Base-by-base conservation (phyloP, 306 rosid genomes). In the Gynostemma pentaphyllum region DNA sequence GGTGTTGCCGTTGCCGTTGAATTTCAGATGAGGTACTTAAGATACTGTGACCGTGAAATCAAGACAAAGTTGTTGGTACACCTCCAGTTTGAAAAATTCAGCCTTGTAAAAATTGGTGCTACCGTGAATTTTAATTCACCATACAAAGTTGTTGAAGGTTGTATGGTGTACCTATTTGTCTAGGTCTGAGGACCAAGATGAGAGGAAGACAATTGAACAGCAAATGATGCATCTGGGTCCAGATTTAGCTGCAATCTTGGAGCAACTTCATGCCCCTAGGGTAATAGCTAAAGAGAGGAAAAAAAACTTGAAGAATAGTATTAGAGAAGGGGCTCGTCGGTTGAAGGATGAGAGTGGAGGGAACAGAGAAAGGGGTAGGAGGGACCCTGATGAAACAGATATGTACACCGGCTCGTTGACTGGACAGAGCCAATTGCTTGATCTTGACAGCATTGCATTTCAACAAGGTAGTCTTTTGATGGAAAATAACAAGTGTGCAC, bases 1-100 rank as follows among this genome's bases (percentile, higher is more conserved):
- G 96, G 99, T 40, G 99, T 92, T 29, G 99, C 99, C 0, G 96
- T 92, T 10, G 96, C 88, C 71, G 86, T 92, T 68, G 99, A 92
- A 50, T 92, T 21, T 96, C 96, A 0, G 96, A 86, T 70, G 96
- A 84, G 66, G 94, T 86, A 44, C 82, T 92, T 42, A 73, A 70
- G 78, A 88, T 86, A 68, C 80, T 92, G 26, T 50, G 95, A 86
- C 37, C 80, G 86, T 75, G 89, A 84, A 26, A 87, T 88, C 5
- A 96, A 92, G 73, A 79, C 68, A 45, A 88, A 88, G 72, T 75
- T 88, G 44, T 59, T 92, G 77, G 68, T 79, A 23, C 83, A 74
- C 15, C 85, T 92, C 3, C 83, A 82, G 65, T 92, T 73, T 19
- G 95, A 88, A 12, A 82, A 86, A 68, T 92, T 92, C 46, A 80